Conservation (phyloP, 2,329 filamentous ascomycete species). For the Fusarium staphyleae region DNA sequence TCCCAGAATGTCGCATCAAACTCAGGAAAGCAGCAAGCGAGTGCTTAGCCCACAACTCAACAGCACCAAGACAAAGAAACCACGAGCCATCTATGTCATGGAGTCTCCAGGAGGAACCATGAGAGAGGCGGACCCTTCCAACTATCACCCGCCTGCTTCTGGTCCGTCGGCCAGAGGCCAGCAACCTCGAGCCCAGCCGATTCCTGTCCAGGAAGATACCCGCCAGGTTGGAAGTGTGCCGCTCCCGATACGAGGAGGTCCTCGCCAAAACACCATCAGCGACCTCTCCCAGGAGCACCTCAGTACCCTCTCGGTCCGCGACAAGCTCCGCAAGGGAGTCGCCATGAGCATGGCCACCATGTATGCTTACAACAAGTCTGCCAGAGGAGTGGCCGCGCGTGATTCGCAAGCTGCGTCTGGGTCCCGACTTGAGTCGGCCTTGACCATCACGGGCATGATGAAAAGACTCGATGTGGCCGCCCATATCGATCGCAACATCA, state of each 20-base stretch:
- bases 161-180: not conserved
- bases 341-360: conserved; percentile 25
- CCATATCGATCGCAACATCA: conserved; percentile 7
- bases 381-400: not conserved
- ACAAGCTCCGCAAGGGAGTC: conserved; percentile 34
- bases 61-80: conserved; percentile 10
- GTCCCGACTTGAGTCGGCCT: not conserved
- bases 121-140: conserved; percentile 12
- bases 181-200: not conserved
- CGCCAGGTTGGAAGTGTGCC: not conserved
- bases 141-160: not conserved
- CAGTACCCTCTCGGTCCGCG: conserved; percentile 16
- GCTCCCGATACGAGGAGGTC: not conserved
- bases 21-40: conserved; percentile 13
- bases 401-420: not conserved
- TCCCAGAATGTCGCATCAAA: conserved; percentile 12
- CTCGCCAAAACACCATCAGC: not conserved
- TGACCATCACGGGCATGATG: conserved; percentile 18
- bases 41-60: conserved; percentile 21
- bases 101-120: conserved; percentile 32
- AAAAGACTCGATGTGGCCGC: conserved; percentile 1
- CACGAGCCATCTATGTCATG: conserved; percentile 9
- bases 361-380: not conserved
- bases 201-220: not conserved
- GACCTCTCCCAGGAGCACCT: conserved; percentile 25